Conservation (phyloP, 106 monocot genomes). For the Narthecium ossifragum region DNA sequence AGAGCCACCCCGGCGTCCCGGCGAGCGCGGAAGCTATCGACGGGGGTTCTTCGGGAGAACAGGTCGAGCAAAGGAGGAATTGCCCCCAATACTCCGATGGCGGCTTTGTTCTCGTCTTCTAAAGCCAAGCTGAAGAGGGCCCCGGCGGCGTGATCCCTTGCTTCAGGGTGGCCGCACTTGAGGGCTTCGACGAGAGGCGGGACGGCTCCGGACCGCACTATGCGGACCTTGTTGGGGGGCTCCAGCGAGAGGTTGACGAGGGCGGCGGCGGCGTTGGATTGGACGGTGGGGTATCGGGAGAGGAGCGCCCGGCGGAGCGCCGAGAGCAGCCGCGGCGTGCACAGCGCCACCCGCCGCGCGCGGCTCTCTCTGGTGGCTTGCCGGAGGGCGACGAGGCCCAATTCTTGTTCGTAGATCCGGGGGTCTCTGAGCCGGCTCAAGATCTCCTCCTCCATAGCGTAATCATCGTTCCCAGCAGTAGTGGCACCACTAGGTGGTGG, state of each 20-base stretch:
- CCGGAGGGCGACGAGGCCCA: conserved; percentile 39
- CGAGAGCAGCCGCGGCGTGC: conserved; percentile 47
- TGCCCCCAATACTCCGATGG: conserved; percentile 67
- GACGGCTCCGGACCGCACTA: conserved; percentile 58
- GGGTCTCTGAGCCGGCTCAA: conserved; percentile 27
- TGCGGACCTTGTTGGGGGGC: conserved; percentile 40
- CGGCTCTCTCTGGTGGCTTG: conserved; percentile 37
- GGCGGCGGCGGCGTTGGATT: conserved; percentile 48
- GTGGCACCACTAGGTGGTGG: too few species aligned
- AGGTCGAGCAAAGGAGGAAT: conserved; percentile 66
- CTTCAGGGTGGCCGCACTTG: conserved; percentile 21
- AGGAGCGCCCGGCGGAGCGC: conserved; percentile 35
- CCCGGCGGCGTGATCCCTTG: conserved; percentile 60
- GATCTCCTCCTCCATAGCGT: conserved; percentile 35
- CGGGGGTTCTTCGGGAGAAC: conserved; percentile 19
- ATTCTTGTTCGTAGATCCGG: conserved; percentile 28
- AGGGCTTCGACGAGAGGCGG: conserved; percentile 50
- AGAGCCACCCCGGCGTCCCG: conserved; percentile 72
- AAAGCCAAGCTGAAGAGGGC: conserved; percentile 61
- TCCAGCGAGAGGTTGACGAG: conserved; percentile 78
- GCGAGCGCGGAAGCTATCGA: conserved; percentile 20
- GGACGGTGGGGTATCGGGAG: conserved; percentile 23
- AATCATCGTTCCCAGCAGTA: too few species aligned
- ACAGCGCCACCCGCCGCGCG: conserved; percentile 37
- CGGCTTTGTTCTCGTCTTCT: conserved; percentile 55